Conservation (phyloP, 345 rosid species). For the Corymbia maculata region DNA sequence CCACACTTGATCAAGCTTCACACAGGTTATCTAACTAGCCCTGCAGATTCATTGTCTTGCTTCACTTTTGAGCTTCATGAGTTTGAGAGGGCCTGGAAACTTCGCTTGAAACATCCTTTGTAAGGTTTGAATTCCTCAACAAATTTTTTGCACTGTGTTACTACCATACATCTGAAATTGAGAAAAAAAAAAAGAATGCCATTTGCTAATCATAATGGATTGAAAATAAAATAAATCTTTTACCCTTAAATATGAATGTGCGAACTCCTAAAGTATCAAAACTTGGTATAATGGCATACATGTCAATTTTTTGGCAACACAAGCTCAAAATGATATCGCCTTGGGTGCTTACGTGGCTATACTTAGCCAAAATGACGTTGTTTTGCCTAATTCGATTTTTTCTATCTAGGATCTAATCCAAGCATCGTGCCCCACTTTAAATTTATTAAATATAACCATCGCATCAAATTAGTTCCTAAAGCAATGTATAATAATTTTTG, state of each 20-base stretch:
- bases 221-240: neutral
- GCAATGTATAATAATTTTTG: neutral
- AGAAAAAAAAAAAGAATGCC: neutral
- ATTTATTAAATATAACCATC: neutral
- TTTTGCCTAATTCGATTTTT: neutral
- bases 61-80: neutral
- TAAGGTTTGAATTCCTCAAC: neutral
- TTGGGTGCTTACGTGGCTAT: too few species aligned
- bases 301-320: too few species aligned
- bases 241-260: neutral
- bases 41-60: neutral
- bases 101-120: neutral
- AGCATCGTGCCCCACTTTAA: neutral
- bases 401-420: neutral
- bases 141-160: neutral
- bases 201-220: rapidly evolving
- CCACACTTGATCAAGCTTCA: neutral
- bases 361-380: too few species aligned
- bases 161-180: rapidly evolving
- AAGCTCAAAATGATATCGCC: too few species aligned
- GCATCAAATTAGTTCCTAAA: neutral
- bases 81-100: neutral
- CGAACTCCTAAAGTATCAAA: too few species aligned
- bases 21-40: neutral
- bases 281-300: too few species aligned